phyloP scores from a whole-genome alignment of 1,284 basidiomycete genomes.

The Melampsora occidentalis region DNA sequence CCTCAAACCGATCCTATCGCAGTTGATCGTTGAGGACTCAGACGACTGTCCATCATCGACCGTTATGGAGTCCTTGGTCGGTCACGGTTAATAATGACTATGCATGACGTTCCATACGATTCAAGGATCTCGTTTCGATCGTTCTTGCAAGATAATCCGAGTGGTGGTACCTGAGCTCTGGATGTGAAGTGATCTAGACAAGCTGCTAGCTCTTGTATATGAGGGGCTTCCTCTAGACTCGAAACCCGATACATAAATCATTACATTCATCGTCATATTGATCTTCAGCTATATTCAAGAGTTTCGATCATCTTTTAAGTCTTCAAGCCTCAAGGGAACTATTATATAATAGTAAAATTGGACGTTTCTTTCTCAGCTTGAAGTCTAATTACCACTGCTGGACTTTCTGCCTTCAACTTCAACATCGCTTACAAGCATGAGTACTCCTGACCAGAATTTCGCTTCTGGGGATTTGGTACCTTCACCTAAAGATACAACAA shows the following conservation, averaged over 20 bases:
- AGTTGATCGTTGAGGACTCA: constrained; percentile 7
- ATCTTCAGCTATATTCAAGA: not conserved
- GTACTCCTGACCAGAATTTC: no score
- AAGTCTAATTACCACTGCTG: no score
- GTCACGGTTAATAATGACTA: not conserved
- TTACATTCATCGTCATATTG: not conserved
- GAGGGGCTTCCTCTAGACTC: not conserved
- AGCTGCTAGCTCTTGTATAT: constrained; percentile 10
- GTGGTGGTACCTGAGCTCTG: constrained; percentile 4
- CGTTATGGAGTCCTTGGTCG: not conserved
- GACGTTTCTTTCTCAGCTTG: no score
- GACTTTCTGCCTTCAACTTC: no score
- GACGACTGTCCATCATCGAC: not conserved
- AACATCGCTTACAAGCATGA: no score
- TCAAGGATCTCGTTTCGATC: constrained; percentile 11
- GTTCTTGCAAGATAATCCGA: not conserved
- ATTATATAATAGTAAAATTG: no score
- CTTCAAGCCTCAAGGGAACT: no score
- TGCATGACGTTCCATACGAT: not conserved
- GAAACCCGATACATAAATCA: not conserved
- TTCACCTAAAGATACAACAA: no score
- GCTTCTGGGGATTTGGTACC: no score
- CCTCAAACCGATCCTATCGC: constrained; percentile 3
- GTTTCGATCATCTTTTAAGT: no score
- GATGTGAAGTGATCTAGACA: not conserved